These are phyloP conservation scores for Yamadazyma sp. DNA, from an alignment of 805 yeast genomes.

Conservation along the genomic window DNA sequence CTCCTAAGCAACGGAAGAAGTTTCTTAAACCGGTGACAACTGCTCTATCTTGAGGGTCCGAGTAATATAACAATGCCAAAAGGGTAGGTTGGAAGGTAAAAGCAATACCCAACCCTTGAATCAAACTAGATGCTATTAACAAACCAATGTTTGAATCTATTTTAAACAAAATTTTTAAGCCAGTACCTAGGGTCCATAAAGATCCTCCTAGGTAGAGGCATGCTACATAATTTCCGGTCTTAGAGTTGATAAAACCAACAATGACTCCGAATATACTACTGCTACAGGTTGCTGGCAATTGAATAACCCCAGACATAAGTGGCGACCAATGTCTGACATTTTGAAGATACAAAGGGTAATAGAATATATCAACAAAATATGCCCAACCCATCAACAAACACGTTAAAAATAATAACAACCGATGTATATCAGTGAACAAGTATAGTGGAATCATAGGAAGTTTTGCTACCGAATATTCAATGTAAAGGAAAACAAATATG, in stretches of 20 bases:
- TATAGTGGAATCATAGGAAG: slow-evolving; percentile 52
- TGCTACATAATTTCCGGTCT: slow-evolving; percentile 40
- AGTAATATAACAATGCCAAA: slow-evolving; percentile 51
- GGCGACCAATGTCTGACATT: slow-evolving; percentile 30
- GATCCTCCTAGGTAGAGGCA: slow-evolving; percentile 42
- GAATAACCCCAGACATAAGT: slow-evolving; percentile 9
- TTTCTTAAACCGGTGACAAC: slow-evolving; percentile 33
- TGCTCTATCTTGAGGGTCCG: slow-evolving; percentile 28
- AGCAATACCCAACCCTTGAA: slow-evolving; percentile 42
- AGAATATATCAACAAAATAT: slow-evolving; percentile 46
- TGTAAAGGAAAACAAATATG: slow-evolving; percentile 40
- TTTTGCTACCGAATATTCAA: slow-evolving; percentile 46
- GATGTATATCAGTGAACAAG: slow-evolving; percentile 34
- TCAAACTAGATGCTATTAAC: slow-evolving; percentile 17
- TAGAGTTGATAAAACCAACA: slow-evolving; percentile 45
- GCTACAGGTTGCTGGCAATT: slow-evolving; percentile 12
- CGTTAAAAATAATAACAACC: slow-evolving; percentile 31
- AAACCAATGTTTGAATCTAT: slow-evolving; percentile 28
- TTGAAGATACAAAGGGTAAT: slow-evolving; percentile 26
- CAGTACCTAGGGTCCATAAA: slow-evolving; percentile 42
- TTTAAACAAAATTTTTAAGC: slow-evolving; percentile 32
- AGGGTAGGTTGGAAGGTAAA: slow-evolving; percentile 55
- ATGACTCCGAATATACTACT: slow-evolving; percentile 12
- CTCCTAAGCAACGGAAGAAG: slow-evolving; percentile 34
- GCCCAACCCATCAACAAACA: slow-evolving; percentile 48